These are phyloP conservation scores for Inga oerstediana DNA, from an alignment of 306 rosid species.

Conservation along the genomic window DNA sequence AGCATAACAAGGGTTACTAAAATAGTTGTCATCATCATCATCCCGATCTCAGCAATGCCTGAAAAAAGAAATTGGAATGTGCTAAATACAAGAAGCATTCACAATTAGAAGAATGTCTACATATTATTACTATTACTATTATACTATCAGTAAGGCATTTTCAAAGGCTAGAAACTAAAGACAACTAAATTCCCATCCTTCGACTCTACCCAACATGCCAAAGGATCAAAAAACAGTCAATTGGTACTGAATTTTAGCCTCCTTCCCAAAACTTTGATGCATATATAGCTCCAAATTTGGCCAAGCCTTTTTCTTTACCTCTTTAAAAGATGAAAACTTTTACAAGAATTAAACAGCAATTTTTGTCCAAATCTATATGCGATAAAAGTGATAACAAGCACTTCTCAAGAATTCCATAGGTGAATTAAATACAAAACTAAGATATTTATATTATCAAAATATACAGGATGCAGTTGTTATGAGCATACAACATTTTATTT, in stretches of 20 bases:
- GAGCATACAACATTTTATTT: constrained; percentile 3
- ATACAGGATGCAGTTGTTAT: constrained; percentile 9
- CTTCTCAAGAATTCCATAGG: neutral
- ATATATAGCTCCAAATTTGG: too few relatives aligned
- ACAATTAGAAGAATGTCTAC: constrained; percentile 1
- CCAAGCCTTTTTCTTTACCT: neutral
- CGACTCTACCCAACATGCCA: too few relatives aligned
- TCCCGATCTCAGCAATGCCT: constrained; percentile 98
- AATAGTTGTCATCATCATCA: constrained; percentile 96
- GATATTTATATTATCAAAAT: neutral
- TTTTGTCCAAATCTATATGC: neutral
- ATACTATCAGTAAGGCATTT: constrained; percentile 8
- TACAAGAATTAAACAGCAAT: constrained; percentile 18
- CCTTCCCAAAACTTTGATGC: too few relatives aligned
- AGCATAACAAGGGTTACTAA: constrained; percentile 96
- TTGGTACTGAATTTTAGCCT: too few relatives aligned
- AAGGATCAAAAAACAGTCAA: too few relatives aligned
- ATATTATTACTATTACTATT: neutral
- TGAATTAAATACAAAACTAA: neutral
- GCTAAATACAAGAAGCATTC: constrained; percentile 7
- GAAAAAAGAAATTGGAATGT: constrained; percentile 41
- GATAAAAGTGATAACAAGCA: neutral
- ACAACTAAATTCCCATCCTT: neutral
- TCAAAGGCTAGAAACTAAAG: constrained; percentile 14
- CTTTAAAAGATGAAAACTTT: neutral